Base-by-base conservation (phyloP, 352 stramenopile species). In the Globisporangium cederbergense region DNA sequence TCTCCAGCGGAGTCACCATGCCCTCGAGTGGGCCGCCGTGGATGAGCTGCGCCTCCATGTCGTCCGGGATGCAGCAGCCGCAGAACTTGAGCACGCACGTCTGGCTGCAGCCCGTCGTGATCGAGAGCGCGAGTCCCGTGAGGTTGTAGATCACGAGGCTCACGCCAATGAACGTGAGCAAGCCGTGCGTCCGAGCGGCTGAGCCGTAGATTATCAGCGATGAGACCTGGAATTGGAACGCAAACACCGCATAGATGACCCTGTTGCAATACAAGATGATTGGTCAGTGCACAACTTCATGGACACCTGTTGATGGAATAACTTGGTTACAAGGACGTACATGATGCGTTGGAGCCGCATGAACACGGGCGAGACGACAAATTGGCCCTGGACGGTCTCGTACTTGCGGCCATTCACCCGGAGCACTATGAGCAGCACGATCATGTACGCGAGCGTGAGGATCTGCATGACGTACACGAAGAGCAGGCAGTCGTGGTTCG, bases 321-420 rank as follows among this genome's bases (percentile, higher is more conserved):
- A 28, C 25, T 28, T 28, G 25, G 25, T 20, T 47, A 4, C 8
- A 47, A 20, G 42, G 13, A 47, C 42, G 42, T 47, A 64, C 77
- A 89, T 76, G 58, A 90, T 88, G 42, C 77, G 65, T 62, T 85
- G 80, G 16, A 90, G 66, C 1, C 81, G 70, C 53, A 73, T 45
- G 52, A 88, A 90, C 2, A 90, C 68, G 2, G 81, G 79, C 22
- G 81, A 88, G 14, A 72, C 67, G 42, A 84, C 61, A 16, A 89
- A 85, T 0, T 70, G 51, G 51, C 80, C 77, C 46, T 89, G 77
- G 40, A 88, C 72, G 0, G 69, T 75, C 66, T 90, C 77, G 9
- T 82, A 74, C 53, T 90, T 71, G 36, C 73, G 76, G 2, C 81
- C 81, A 7, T 74, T 73, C 25, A 70, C 59, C 47, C 79, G 78